A percentile compares a stretch with the other conserved stretches of the same genome.
phyloP scores from a whole-genome alignment of 345 rosid species.

The Reutealis trisperma region DNA sequence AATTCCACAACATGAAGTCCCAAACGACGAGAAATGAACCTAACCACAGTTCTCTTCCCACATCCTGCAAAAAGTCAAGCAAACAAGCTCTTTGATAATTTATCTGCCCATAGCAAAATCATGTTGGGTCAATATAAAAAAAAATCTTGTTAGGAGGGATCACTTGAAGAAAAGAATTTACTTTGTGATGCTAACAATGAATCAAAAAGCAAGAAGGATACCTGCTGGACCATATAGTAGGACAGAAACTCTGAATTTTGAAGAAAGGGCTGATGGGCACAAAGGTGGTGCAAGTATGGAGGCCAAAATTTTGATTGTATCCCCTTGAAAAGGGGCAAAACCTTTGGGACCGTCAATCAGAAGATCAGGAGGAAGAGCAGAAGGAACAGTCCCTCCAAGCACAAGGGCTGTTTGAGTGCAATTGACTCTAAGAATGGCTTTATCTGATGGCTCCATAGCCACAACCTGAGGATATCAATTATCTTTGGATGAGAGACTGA shows the following conservation, averaged over 20 bases:
- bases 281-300: conserved; percentile 79
- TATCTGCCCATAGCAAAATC: background rate
- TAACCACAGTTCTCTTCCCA: conserved; percentile 89
- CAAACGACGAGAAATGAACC: conserved; percentile 66
- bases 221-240: conserved; percentile 77
- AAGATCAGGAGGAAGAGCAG: conserved; percentile 75
- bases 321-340: conserved; percentile 63
- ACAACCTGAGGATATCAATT: conserved; percentile 61
- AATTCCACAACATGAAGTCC: conserved; percentile 91
- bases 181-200: conserved; percentile 15
- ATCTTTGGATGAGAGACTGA: conserved; percentile 24
- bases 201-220: conserved; percentile 28
- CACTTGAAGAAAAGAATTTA: background rate
- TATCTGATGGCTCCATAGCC: conserved; percentile 88
- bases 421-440: conserved; percentile 72
- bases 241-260: conserved; percentile 89
- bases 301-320: conserved; percentile 63
- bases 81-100: conserved; percentile 8
- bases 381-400: conserved; percentile 80
- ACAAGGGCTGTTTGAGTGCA: conserved; percentile 83
- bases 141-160: background rate
- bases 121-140: conserved; percentile 2
- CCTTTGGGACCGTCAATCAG: conserved; percentile 51
- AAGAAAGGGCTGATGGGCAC: conserved; percentile 76
- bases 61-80: conserved; percentile 52